These are phyloP conservation scores for Stentor roeselii DNA, from an alignment of 73 alveolate species.

Conservation along the genomic window DNA sequence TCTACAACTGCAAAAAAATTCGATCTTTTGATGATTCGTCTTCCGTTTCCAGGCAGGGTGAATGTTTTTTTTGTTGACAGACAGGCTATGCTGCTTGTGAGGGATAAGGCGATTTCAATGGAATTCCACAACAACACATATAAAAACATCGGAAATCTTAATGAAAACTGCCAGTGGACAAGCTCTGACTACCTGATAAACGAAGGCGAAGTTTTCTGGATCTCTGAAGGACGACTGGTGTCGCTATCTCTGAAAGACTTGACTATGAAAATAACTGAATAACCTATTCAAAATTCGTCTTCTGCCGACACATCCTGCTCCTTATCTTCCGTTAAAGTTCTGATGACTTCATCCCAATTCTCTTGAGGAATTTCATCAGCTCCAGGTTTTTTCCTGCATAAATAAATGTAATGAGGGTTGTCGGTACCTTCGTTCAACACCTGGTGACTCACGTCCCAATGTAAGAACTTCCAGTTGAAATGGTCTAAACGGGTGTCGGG, in stretches of 20 bases:
- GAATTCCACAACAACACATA: not conserved
- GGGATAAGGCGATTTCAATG: not conserved
- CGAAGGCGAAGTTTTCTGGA: not conserved
- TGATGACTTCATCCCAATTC: constrained; percentile 36
- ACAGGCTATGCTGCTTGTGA: not conserved
- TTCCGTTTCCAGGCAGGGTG: not conserved
- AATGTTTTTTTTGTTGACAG: not conserved
- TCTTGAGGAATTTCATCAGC: constrained; percentile 50
- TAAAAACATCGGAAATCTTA: not conserved
- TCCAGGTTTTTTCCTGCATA: constrained; percentile 65
- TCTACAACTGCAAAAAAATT: not conserved
- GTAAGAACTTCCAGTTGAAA: constrained; percentile 68
- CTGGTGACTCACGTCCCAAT: constrained; percentile 51
- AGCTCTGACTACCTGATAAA: not conserved
- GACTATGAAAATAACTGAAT: too few species aligned
- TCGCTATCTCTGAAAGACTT: too few species aligned
- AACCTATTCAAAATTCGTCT: too few species aligned
- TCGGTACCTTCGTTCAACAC: constrained; percentile 62
- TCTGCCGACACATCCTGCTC: too few species aligned
- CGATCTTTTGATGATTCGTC: not conserved
- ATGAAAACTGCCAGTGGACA: not conserved
- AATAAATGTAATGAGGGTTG: constrained; percentile 70
- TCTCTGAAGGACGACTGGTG: not conserved
- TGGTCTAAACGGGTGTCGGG: constrained; percentile 75
- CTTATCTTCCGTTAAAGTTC: too few species aligned